Conservation (phyloP, 495 filamentous ascomycete genomes). For the Pseudoneurospora amorphoporcata region DNA sequence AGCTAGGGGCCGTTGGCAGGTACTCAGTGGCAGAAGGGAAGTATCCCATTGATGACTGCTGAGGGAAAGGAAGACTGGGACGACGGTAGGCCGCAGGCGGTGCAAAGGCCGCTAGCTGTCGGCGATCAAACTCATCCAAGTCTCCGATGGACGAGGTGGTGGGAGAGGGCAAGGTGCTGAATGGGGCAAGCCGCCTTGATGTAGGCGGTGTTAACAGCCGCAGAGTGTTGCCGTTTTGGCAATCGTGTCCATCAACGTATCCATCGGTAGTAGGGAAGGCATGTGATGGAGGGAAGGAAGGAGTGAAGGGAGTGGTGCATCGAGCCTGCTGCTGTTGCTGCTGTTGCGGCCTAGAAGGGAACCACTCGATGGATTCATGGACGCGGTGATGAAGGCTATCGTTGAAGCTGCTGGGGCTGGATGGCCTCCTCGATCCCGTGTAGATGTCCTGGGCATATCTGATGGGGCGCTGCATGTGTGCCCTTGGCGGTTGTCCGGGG, state of each 20-base stretch:
- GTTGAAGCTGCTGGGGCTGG: neutral
- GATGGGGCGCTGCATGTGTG: neutral
- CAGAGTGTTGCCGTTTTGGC: neutral
- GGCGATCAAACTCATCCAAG: neutral
- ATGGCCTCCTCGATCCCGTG: neutral
- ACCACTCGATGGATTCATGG: neutral
- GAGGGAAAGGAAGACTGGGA: neutral
- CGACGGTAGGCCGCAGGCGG: neutral
- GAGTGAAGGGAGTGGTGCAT: neutral
- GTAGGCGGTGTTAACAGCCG: neutral
- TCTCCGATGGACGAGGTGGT: neutral
- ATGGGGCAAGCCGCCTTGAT: neutral
- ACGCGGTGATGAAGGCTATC: neutral
- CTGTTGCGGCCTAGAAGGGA: neutral
- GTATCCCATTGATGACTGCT: neutral
- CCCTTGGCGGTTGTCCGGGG: neutral
- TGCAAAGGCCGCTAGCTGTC: neutral
- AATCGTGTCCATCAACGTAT: neutral
- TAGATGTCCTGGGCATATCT: neutral
- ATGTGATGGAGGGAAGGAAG: neutral
- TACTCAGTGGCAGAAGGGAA: constrained; percentile 14
- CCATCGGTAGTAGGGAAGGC: neutral
- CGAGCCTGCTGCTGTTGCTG: neutral
- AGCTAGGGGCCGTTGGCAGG: constrained; percentile 23
- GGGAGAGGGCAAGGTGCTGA: neutral